These are phyloP conservation scores for Tremella yokohamensis DNA, from an alignment of 768 basidiomycete genomes.

Conservation along the genomic window DNA sequence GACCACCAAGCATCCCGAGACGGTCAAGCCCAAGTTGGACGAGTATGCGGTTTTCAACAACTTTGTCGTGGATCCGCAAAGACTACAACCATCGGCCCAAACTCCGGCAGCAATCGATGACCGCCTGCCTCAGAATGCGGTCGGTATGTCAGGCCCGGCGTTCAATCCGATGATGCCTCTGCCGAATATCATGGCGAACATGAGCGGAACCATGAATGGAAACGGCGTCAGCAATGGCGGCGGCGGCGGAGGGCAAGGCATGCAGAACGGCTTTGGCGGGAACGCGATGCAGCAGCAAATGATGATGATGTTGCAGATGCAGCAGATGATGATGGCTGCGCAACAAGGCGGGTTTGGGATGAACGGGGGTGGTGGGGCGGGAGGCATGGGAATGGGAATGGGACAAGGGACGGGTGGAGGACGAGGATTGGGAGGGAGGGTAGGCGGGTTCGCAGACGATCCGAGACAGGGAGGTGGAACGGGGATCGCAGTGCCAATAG, in stretches of 20 bases:
- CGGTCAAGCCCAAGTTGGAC: constrained; percentile 70
- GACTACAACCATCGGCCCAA: constrained; percentile 55
- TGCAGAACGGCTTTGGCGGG: constrained; percentile 6
- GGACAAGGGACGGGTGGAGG: constrained; percentile 56
- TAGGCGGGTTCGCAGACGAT: constrained; percentile 67
- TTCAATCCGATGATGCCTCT: constrained; percentile 16
- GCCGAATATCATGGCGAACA: constrained; percentile 5
- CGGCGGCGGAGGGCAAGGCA: not conserved
- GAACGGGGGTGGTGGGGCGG: constrained; percentile 48
- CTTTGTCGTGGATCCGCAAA: constrained; percentile 93
- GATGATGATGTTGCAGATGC: constrained; percentile 49
- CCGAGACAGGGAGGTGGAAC: constrained; percentile 36
- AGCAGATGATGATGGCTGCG: constrained; percentile 46
- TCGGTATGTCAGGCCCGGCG: not conserved
- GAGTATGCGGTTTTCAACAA: constrained; percentile 67
- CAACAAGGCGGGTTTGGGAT: constrained; percentile 3
- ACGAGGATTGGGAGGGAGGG: constrained; percentile 70
- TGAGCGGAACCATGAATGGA: not conserved
- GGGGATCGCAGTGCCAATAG: constrained; percentile 63
- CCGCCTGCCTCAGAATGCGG: constrained; percentile 39
- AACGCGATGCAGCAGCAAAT: constrained; percentile 42
- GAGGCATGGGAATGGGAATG: constrained; percentile 37
- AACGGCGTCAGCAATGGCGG: constrained; percentile 8
- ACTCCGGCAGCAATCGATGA: constrained; percentile 49
- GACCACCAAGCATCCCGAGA: constrained; percentile 84